Conservation (phyloP, 805 yeast genomes). For the Saturnispora besseyi region DNA sequence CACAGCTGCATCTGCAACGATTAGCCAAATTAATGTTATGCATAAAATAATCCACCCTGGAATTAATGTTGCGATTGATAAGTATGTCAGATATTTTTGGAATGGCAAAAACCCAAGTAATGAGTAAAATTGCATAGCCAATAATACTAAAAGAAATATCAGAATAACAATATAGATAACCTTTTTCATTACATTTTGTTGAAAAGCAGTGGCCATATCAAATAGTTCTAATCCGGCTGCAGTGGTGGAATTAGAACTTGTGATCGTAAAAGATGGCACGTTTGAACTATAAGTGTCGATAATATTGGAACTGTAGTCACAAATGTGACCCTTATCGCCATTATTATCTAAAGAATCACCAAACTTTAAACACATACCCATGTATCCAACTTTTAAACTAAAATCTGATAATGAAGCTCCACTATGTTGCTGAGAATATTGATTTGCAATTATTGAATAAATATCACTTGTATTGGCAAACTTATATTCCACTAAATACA, state of each 20-base stretch:
- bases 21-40: conserved; percentile 11
- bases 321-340: conserved; percentile 1
- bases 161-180: conserved; percentile 11
- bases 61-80: neutral
- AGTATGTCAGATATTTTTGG: conserved; percentile 6
- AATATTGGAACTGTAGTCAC: conserved; percentile 13
- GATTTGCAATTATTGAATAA: conserved; percentile 6
- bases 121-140: conserved; percentile 10
- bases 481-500: conserved; percentile 10
- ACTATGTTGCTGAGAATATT: conserved; percentile 9
- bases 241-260: conserved; percentile 5
- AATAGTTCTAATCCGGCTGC: conserved; percentile 10
- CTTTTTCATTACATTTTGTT: conserved; percentile 10
- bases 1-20: conserved; percentile 8
- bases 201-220: conserved; percentile 9
- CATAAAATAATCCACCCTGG: conserved; percentile 4
- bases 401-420: conserved; percentile 10
- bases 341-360: conserved; percentile 2
- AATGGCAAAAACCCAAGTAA: conserved; percentile 10
- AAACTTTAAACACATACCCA: conserved; percentile 13
- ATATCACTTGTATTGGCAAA: conserved; percentile 11
- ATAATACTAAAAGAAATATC: conserved; percentile 5
- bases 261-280: conserved; percentile 13
- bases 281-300: conserved; percentile 2
- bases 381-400: conserved; percentile 11